A percentile compares a stretch with the other conserved stretches of the same genome.
Conservation (phyloP, 1,284 basidiomycete genomes). For the Ganoderma boninense region DNA sequence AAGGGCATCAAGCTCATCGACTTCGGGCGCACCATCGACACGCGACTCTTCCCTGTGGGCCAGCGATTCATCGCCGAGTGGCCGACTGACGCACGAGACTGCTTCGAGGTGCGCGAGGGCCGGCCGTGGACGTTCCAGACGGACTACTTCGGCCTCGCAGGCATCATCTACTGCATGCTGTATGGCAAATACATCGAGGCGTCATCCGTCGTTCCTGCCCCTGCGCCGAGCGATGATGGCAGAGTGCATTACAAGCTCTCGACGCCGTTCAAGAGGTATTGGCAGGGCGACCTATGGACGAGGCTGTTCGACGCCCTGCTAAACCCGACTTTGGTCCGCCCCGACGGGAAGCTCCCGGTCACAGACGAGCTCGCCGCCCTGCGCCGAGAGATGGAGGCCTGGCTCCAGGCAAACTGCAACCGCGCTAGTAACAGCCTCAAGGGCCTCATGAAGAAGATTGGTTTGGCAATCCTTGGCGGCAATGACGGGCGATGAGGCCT, state of each 20-base stretch:
- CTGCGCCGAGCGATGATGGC: conserved; percentile 44
- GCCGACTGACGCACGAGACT: conserved; percentile 89
- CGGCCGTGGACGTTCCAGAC: conserved; percentile 93
- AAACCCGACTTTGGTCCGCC: conserved; percentile 71
- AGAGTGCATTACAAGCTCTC: conserved; percentile 68
- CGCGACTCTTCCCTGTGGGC: conserved; percentile 75
- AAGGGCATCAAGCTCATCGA: conserved; percentile 96
- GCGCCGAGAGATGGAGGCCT: conserved; percentile 85
- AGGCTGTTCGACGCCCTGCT: conserved; percentile 87
- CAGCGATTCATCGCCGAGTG: conserved; percentile 92
- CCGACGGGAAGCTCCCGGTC: conserved; percentile 72
- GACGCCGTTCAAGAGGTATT: conserved; percentile 91
- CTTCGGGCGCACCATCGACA: conserved; percentile 95
- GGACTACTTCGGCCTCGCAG: conserved; percentile 95
- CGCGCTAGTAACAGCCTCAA: conserved; percentile 90
- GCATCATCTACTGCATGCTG: conserved; percentile 94
- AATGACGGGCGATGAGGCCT: conserved; percentile 26
- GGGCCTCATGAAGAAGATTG: conserved; percentile 83
- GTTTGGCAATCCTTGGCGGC: conserved; percentile 46
- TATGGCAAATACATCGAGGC: conserved; percentile 95
- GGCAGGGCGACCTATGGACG: conserved; percentile 92
- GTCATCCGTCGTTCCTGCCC: conserved; percentile 54
- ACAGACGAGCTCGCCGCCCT: conserved; percentile 71
- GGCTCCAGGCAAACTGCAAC: conserved; percentile 85
- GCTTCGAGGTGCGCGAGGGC: conserved; percentile 87